Evolutionary conservation across 2,329 filamentous ascomycete species (phyloP).

Genomic region (Ophiostoma fasciatum): DNA sequence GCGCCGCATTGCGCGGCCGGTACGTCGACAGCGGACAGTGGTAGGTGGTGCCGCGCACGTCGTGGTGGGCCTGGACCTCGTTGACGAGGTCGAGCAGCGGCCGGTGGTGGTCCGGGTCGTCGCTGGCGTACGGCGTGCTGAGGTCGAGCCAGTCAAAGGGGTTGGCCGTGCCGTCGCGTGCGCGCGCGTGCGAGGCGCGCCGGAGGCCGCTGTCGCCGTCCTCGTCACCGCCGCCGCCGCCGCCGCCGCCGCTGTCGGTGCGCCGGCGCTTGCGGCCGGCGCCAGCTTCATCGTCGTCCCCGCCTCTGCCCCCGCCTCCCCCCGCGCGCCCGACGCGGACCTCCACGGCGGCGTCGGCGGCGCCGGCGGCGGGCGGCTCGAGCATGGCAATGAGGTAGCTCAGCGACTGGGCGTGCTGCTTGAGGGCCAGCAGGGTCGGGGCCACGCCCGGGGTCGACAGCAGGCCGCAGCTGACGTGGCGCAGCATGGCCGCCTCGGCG

Average conservation of each 20-base stretch:
- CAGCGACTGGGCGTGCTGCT: slow-evolving; percentile 45
- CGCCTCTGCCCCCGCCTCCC: neutral
- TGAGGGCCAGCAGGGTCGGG: slow-evolving; percentile 41
- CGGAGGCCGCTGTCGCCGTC: neutral
- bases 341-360: slow-evolving; percentile 3
- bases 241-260: too few species aligned
- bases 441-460: slow-evolving; percentile 35
- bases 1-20: slow-evolving; percentile 12
- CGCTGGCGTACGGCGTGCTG: slow-evolving; percentile 30
- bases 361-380: slow-evolving; percentile 19
- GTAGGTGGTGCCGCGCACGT: slow-evolving; percentile 25
- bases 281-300: too few species aligned
- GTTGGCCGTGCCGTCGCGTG: slow-evolving; percentile 17
- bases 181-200: neutral
- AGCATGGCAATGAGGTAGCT: slow-evolving; percentile 35
- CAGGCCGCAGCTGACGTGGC: slow-evolving; percentile 42
- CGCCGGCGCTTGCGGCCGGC: neutral
- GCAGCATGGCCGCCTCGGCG: slow-evolving; percentile 18
- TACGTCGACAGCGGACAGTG: slow-evolving; percentile 29
- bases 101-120: slow-evolving; percentile 30
- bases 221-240: too few species aligned
- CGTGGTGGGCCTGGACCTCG: slow-evolving; percentile 26
- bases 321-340: neutral
- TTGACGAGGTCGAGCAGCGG: slow-evolving; percentile 33
- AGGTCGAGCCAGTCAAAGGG: slow-evolving; percentile 46